Base-by-base conservation (phyloP, 225 moss, liverwort and hornwort genomes). In the Marchantia paleacea region DNA sequence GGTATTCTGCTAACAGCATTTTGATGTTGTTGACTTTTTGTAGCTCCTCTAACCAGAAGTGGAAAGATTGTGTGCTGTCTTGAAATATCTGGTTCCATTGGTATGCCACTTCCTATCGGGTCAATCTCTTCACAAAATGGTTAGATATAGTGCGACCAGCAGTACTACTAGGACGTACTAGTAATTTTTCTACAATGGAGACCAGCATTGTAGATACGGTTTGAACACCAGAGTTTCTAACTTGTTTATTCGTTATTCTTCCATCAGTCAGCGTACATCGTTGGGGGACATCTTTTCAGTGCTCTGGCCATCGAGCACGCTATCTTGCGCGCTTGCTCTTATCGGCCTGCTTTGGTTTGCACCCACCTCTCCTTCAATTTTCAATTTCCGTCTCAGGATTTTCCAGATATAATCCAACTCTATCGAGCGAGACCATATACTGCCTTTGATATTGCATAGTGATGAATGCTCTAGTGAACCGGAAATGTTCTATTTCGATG, bases 261-360 rank as follows among this genome's bases (percentile, higher is more conserved):
- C 61, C 39, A 48, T 75, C 86, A 97, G 94, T 94, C 89, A 69
- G 86, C 92, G 13, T 97, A 97, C 84, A 88, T 87, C 80, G 87
- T 97, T 53, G 93, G 94, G 16, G 90, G 88, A 80, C 86, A 84
- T 82, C 87, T 90, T 18, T 92, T 91, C 81, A 94, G 91, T 81
- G 88, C 93, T 57, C 83, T 94, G 69, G 89, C 89, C 64, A 93
- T 97, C 85, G 97, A 97, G 81, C 97, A 97, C 73, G 88, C 93
- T 16, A 86, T 94, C 80, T 82, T 97, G 89, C 88, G 97, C 68
- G 92, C 90, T 14, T 91, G 84, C 79, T 92, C 97, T 24, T 86
- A 91, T 81, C 93, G 97, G 76, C 97, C 94, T 15, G 92, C 94
- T 75, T 82, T 93, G 92, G 97, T 97, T 52, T 69, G 80, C 82